These are phyloP conservation scores for Schoenoplectus tabernaemontani DNA, from an alignment of 202 grass and related monocot species.

Conservation along the genomic window DNA sequence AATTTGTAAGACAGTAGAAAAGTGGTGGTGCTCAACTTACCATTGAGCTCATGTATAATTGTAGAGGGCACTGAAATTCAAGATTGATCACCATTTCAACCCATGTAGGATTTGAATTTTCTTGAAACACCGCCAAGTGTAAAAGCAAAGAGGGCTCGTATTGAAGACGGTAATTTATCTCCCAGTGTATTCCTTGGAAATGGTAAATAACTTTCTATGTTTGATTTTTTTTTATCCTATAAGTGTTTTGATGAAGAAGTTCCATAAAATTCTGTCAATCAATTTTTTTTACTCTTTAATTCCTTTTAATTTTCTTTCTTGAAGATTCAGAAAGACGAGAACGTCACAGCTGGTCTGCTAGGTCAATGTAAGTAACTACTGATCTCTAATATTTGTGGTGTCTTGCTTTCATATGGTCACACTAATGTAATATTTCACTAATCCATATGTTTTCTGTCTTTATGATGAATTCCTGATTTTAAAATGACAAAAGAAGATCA, in stretches of 20 bases:
- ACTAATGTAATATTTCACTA: neutral
- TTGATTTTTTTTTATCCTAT: neutral
- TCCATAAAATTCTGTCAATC: neutral
- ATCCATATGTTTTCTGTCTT: neutral
- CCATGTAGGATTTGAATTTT: slow-evolving; percentile 12
- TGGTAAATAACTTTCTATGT: neutral
- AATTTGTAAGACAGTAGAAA: too few relatives aligned
- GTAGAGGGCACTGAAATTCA: too few relatives aligned
- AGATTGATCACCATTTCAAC: too few relatives aligned
- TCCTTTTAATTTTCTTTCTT: slow-evolving; percentile 28
- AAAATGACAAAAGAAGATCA: neutral
- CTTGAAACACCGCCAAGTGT: slow-evolving; percentile 22
- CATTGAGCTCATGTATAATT: neutral
- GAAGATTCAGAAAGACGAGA: slow-evolving; percentile 38
- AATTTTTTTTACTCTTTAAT: neutral
- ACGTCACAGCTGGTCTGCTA: slow-evolving; percentile 52
- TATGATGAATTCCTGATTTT: neutral
- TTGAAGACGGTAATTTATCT: slow-evolving; percentile 13
- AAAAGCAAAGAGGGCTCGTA: slow-evolving; percentile 19
- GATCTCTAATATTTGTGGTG: neutral
- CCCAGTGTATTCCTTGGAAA: slow-evolving; percentile 3
- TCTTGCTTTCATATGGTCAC: neutral
- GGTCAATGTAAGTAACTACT: slow-evolving; percentile 56
- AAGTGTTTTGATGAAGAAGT: neutral
- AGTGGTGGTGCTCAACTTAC: neutral